phyloP scores from a whole-genome alignment of 1,284 basidiomycete genomes.

The Marasmius tenuissimus region DNA sequence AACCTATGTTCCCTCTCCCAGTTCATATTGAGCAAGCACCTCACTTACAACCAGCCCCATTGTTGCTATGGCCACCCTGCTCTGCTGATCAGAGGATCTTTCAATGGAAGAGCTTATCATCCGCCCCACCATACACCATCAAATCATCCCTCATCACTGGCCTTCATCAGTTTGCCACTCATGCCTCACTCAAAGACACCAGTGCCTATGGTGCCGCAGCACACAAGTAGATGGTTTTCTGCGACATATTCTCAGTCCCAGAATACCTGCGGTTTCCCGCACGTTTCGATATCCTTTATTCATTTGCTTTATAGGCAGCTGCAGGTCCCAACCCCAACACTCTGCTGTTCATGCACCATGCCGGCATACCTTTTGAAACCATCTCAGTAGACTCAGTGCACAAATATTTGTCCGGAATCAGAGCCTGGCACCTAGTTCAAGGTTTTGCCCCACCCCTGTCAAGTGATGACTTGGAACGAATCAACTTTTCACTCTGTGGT shows the following conservation, averaged over 20 bases:
- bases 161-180: neutral
- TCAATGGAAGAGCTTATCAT: constrained; percentile 28
- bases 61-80: constrained; percentile 25
- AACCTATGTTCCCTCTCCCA: too few species aligned
- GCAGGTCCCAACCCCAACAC: neutral
- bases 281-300: neutral
- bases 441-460: constrained; percentile 31
- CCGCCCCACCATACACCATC: neutral
- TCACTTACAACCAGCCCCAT: constrained; percentile 18
- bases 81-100: constrained; percentile 26
- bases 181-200: neutral
- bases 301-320: neutral
- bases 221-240: neutral
- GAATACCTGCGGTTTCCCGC: neutral
- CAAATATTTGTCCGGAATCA: constrained; percentile 34
- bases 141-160: neutral
- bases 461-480: constrained; percentile 16
- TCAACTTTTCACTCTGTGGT: constrained; percentile 30
- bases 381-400: constrained; percentile 20
- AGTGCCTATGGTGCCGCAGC: neutral
- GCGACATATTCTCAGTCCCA: neutral
- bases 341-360: neutral
- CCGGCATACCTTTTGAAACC: constrained; percentile 23
- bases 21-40: too few species aligned
- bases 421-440: constrained; percentile 38